Evolutionary conservation across 2,329 filamentous ascomycete species (phyloP), one percentile per base, ranked within the genome.

Genomic region (Ceratocystis cubensis): DNA sequence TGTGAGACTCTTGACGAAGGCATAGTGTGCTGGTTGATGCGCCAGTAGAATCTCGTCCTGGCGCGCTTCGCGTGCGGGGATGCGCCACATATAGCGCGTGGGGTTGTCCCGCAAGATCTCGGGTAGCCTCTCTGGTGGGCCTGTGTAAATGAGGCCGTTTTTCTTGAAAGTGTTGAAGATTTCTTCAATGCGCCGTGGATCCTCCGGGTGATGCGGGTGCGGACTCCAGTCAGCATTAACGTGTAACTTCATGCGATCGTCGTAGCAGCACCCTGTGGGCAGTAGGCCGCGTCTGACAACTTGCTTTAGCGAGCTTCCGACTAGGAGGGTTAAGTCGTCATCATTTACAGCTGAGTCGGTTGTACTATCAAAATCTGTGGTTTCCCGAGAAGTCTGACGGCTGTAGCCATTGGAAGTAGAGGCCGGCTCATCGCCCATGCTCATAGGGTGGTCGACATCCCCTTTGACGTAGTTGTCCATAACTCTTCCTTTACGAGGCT

Each of bases 221-320:
- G 82, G 81, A 20, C 82, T 84, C 72, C 85, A 87, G 73, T 90
- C 86, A 17, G 89, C 86, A 73, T 96, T 96, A 65, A 91, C 89
- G 74, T 99, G 94, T 69, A 95, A 88, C 69, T 94, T 91, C 94
- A 99, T 99, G 41, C 93, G 85, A 67, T 90, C 86, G 77, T 99
- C 94, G 74, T 97, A 99, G 70, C 89, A 93, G 69, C 88, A 85
- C 2, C 89, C 89, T 0, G 88, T 92, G 0, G 87, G 84, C 1
- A 89, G 78, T 30, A 84, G 75, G 1, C 80, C 79, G 46, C 76
- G 78, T 66, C 76, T 76, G 15, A 74, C 74, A 63, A 79, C 71
- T 64, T 76, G 74, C 2, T 75, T 75, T 1, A 74, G 71, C 5
- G 75, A 75, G 10, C 44, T 64, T 17, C 65, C 61, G 25, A 63